These are phyloP conservation scores for Solanum okadae DNA, from an alignment of 257 asterid genomes.

Conservation along the genomic window DNA sequence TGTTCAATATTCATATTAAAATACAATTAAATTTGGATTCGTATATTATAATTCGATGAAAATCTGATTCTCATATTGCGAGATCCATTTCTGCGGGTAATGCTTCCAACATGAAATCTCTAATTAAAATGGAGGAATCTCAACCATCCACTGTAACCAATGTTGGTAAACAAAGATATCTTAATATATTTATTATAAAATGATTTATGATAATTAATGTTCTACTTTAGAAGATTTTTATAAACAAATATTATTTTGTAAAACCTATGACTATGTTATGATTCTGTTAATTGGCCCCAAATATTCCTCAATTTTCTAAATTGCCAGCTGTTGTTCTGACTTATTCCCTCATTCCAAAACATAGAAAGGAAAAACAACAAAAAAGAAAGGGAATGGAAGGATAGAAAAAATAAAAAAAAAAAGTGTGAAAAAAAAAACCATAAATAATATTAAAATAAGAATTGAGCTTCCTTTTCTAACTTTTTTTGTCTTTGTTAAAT, in stretches of 20 bases:
- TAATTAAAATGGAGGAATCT: background rate
- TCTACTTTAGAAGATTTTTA: background rate
- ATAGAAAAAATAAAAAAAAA: background rate
- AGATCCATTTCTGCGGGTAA: no score
- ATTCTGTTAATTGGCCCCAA: background rate
- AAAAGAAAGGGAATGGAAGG: background rate
- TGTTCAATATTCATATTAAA: background rate
- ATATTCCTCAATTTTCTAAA: background rate
- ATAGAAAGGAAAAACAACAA: background rate
- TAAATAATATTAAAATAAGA: background rate
- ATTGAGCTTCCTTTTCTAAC: background rate
- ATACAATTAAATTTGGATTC: background rate
- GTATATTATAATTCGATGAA: fast-evolving
- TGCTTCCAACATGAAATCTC: background rate
- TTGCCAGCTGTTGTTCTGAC: background rate
- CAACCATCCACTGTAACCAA: fast-evolving
- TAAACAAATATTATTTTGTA: background rate
- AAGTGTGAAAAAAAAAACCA: background rate
- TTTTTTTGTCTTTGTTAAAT: background rate
- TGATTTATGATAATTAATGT: background rate
- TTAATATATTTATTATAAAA: background rate
- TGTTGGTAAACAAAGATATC: background rate
- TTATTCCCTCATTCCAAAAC: background rate
- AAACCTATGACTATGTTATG: background rate
- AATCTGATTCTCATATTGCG: no score